Evolutionary conservation across 345 rosid genomes (phyloP), one percentile per base, ranked within the genome.

Genomic region (Moringa oleifera): DNA sequence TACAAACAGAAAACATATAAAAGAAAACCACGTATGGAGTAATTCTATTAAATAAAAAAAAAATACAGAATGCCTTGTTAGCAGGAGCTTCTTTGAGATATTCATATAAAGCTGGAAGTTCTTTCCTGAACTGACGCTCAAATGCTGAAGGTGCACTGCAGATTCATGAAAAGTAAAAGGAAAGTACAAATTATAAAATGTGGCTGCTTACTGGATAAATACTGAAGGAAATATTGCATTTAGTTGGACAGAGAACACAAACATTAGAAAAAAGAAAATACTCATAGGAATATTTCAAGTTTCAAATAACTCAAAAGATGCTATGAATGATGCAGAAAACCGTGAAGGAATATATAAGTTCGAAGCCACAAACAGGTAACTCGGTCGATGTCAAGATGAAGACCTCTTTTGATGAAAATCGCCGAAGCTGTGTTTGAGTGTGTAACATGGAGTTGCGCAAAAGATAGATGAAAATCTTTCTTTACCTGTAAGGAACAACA

Each of bases 401-500:
- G n/a, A n/a, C n/a, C n/a, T n/a, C n/a, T n/a, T n/a, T n/a, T n/a
- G n/a, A n/a, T n/a, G n/a, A n/a, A n/a, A n/a, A 28, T 3, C 33
- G 8, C 33, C 33, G 8, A 28, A 8, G 3, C 3, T 28, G 33
- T 28, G 33, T 28, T 3, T 28, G 33, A 3, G 33, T 28, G 33
- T 8, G 5, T 2, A 2, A 28, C 8, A 8, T 8, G 13, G 47
- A 41, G 17, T 41, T 41, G 47, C 1, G 16, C 1, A 41, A 41
- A 41, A 55, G 59, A n/a, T n/a, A n/a, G 7, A 25, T 23, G 20
- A 63, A 31, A 61, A 18, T 49, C 37, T 67, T 61, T 25, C 2
- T n/a, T 68, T 74, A 92, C 98, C 96, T 87, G 65, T 89, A 92
- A 25, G 95, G 98, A 75, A 92, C 90, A 64, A 89, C 88, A 79